Base-by-base conservation (phyloP, 1,139 yeast species). In the Tardiomyces digboiensis region DNA sequence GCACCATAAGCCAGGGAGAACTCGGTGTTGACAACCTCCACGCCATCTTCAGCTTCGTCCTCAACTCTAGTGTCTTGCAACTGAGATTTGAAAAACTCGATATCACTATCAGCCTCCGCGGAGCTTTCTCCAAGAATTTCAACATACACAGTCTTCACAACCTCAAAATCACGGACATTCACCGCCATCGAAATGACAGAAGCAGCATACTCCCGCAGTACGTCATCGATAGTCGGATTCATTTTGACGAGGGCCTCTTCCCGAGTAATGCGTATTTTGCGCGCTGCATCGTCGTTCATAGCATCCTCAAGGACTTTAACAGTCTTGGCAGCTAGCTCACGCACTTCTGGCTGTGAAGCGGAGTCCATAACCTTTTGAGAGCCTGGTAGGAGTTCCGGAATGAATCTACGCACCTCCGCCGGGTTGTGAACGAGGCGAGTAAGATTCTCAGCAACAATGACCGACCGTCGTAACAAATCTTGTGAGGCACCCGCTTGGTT, bases 1-100 rank as follows among this genome's bases (percentile, higher is more conserved):
- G 96, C 85, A 67, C 98, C 98, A 62, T 91, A 91, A 36, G 98
- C 98, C 53, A 91, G 73, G 0, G 97, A 91, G 65, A 91, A 91
- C 61, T 86, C 93, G 33, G 97, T 82, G 64, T 91, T 88, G 54
- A 89, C 97, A 60, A 91, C 82, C 60, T 84, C 94, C 52, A 87
- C 68, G 50, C 93, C 96, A 47, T 83, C 94, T 45, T 76, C 80
- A 41, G 71, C 70, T 26, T 68, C 68, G 33, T 72, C 80, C 41
- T 76, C 78, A 48, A 76, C 82, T 40, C 82, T 83, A 42, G 77
- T 70, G 42, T 66, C 70, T 36, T 72, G 74, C 68, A 82, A 86
- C 53, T 85, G 69, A 16, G 71, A 64, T 66, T 88, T 80, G 59
- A 86, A 73, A 43, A 74, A 70, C 41, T 64, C 62, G 41, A 82